Conservation (phyloP, 163 green algal species). For the Scenedesmus sp. region DNA sequence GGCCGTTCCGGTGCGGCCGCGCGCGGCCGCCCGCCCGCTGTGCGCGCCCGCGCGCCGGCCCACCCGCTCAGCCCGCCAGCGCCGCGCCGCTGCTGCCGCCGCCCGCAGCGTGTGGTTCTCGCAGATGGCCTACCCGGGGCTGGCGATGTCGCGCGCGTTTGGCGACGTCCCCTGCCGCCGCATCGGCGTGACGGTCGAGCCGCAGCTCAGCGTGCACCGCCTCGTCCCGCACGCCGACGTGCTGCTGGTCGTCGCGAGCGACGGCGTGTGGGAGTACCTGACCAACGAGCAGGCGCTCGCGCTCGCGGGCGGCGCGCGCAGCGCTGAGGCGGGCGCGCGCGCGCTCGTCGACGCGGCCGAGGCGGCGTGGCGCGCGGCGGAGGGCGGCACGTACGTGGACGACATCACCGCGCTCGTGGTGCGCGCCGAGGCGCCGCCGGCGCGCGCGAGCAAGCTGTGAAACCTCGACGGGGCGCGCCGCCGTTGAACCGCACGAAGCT, state of each 20-base stretch:
- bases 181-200: constrained; percentile 71
- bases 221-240: constrained; percentile 17
- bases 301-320: background rate
- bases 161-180: constrained; percentile 78
- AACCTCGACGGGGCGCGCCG: too few species aligned
- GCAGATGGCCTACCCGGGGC: constrained; percentile 66
- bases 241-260: constrained; percentile 53
- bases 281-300: constrained; percentile 50
- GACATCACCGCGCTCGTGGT: constrained; percentile 60
- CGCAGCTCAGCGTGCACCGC: constrained; percentile 56
- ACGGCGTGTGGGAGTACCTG: constrained; percentile 63
- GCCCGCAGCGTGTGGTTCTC: constrained; percentile 74
- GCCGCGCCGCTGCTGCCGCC: constrained; percentile 48
- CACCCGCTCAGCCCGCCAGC: constrained; percentile 28
- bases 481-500: too few species aligned
- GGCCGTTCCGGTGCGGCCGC: constrained; percentile 26
- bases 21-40: constrained; percentile 11
- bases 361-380: constrained; percentile 43
- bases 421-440: background rate
- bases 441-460: too few species aligned
- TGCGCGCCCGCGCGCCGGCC: background rate
- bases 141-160: constrained; percentile 85
- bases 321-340: background rate
- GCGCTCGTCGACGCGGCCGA: constrained; percentile 45
- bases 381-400: constrained; percentile 54